phyloP scores from a whole-genome alignment of 2,329 filamentous ascomycete species.

The Alternaria gaisen region DNA sequence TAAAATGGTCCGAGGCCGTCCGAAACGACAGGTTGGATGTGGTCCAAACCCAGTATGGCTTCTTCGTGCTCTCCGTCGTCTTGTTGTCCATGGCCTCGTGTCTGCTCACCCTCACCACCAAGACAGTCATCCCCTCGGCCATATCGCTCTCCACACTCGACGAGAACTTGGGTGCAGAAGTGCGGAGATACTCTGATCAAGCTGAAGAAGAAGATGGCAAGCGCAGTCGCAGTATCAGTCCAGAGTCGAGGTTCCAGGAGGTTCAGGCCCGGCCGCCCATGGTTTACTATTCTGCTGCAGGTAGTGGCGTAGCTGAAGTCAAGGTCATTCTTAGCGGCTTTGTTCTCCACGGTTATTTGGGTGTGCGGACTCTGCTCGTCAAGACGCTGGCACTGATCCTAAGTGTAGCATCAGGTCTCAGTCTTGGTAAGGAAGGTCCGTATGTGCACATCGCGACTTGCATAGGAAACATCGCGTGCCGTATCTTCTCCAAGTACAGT shows the following conservation, averaged over 20 bases:
- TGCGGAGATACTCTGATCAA: conserved; percentile 46
- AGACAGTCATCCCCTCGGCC: conserved; percentile 89
- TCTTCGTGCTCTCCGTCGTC: conserved; percentile 79
- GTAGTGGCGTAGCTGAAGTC: conserved; percentile 95
- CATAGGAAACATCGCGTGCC: conserved; percentile 92
- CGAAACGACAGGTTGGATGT: conserved; percentile 58
- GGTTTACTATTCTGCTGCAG: conserved; percentile 95
- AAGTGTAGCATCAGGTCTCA: conserved; percentile 90
- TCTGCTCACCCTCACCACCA: conserved; percentile 84
- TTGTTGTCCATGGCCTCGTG: conserved; percentile 76
- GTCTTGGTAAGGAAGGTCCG: conserved; percentile 92
- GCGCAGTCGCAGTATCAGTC: conserved; percentile 53
- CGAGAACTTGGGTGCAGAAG: conserved; percentile 82
- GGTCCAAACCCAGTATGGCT: conserved; percentile 76
- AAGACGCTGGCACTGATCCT: conserved; percentile 86
- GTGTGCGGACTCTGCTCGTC: conserved; percentile 83
- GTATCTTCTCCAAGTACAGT: conserved; percentile 93
- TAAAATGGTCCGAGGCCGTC: conserved; percentile 69
- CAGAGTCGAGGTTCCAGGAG: conserved; percentile 52
- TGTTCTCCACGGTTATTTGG: conserved; percentile 93
- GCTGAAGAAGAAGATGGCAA: conserved; percentile 56
- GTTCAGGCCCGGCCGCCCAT: conserved; percentile 69
- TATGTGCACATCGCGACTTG: conserved; percentile 98
- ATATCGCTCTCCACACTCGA: conserved; percentile 88
- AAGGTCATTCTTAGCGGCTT: conserved; percentile 98